These are phyloP conservation scores for Epichloe gansuensis DNA, from an alignment of 2,329 filamentous ascomycete genomes.

Conservation along the genomic window DNA sequence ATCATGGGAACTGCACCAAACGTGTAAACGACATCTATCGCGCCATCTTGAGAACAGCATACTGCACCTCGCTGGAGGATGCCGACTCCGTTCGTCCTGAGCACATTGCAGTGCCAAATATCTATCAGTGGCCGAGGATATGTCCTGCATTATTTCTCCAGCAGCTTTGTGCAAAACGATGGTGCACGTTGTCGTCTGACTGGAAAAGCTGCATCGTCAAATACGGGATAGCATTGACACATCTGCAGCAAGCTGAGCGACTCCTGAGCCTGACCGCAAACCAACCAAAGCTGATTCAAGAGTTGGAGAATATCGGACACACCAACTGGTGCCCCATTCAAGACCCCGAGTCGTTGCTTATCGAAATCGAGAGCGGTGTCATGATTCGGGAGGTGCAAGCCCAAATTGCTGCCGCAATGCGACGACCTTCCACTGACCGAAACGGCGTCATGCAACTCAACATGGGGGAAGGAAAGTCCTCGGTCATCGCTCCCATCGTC, in stretches of 20 bases:
- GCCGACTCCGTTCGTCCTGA: not conserved
- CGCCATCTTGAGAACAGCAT: not conserved
- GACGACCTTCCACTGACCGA: slow-evolving; percentile 17
- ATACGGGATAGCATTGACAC: slow-evolving; percentile 28
- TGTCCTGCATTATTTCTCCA: slow-evolving; percentile 21
- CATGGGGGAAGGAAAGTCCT: slow-evolving; percentile 61
- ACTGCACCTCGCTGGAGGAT: not conserved
- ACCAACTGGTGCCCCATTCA: slow-evolving; percentile 38
- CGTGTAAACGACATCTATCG: not conserved
- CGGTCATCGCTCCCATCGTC: slow-evolving; percentile 55
- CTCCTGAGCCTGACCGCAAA: slow-evolving; percentile 18
- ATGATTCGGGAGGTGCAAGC: slow-evolving; percentile 47
- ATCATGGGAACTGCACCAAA: not conserved
- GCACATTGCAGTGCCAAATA: not conserved
- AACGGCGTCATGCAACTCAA: slow-evolving; percentile 53
- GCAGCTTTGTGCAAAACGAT: slow-evolving; percentile 14
- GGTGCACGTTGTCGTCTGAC: slow-evolving; percentile 10
- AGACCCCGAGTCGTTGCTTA: slow-evolving; percentile 46
- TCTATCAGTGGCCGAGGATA: slow-evolving; percentile 3
- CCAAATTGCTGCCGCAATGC: slow-evolving; percentile 45
- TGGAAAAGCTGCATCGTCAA: slow-evolving; percentile 25
- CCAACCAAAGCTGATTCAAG: slow-evolving; percentile 22
- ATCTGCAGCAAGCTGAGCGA: slow-evolving; percentile 29
- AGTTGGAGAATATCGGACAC: slow-evolving; percentile 39
- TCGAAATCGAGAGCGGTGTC: slow-evolving; percentile 52